Base-by-base conservation (phyloP, 2,329 filamentous ascomycete genomes). In the Paecilomyces niveus region DNA sequence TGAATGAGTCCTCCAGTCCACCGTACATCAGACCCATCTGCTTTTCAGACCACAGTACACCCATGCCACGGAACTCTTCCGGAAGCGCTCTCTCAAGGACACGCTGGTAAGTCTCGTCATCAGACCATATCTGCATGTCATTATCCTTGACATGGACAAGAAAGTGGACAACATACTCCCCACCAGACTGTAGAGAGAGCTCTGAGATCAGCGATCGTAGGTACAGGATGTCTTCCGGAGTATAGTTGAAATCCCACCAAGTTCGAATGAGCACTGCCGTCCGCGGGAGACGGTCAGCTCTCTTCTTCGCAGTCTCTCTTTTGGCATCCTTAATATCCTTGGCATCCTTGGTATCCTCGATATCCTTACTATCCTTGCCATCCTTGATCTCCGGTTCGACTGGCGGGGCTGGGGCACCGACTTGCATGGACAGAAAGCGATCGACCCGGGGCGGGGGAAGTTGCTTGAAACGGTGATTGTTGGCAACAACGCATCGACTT, bases 1-100 rank as follows among this genome's bases (percentile, higher is more conserved):
- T 81, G 73, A 86, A 92, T 53, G 89, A 85, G 62, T 95, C 90
- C 68, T 90, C 87, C 26, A 96, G 86, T 54, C 89, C 90, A 56
- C 94, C 89, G 74, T 97, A 99, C 66, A 96, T 83, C 59, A 92
- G 84, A 56, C 88, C 81, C 92, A 97, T 97, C 74, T 97, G 92
- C 24, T 89, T 88, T 73, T 96, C 92, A 0, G 90, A 94, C 94
- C 94, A 99, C 6, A 97, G 81, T 0, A 90, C 96, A 21, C 89
- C 89, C 70, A 99, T 86, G 53, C 90, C 90, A 64, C 84, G 88
- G 76, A 99, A 97, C 69, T 99, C 94, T 63, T 85, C 81, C 0
- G 94, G 70, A 89, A 88, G 58, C 81, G 88, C 68, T 80, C 81
- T 70, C 82, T 80, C 77, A 87, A 97, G 54, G 80, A 93, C 83